Evolutionary conservation across 371 early-diverging fungal species (phyloP), one percentile per base, ranked within the genome.

Genomic region (Nematocida homosporus): DNA sequence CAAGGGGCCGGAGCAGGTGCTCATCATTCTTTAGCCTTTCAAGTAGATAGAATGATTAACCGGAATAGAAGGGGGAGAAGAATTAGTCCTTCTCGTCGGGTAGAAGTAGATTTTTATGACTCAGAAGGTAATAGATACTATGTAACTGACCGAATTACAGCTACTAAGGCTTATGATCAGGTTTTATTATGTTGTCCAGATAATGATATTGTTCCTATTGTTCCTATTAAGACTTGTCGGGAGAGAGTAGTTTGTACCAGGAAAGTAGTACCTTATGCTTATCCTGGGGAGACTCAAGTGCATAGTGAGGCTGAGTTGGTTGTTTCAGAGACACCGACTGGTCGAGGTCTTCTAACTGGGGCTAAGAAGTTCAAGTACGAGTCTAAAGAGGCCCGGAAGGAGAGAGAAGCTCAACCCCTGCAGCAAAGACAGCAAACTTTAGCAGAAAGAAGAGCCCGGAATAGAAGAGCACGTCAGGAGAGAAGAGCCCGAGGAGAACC

Each of bases 401-500:
- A 32, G 6, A 13, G 54, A 13, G 32, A 29, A 54, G 10, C 8
- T 30, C 16, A 34, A 16, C 16, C 54, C 23, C 29, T 54, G 13
- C 27, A 79, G 79, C 37, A 85, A 80, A 27, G 86, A 82, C 66
- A 38, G 13, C 8, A 75, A 20, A 20, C 13, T 13, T 60, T 48
- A 50, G 48, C n/a, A 40, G 66, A 44, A 20, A 23, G 60, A 65
- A 55, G 47, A 52, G 18, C 82, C 86, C 32, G 88, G 91, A 75
- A 83, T 78, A 80, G 27, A 89, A 90, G 27, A 91, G 87, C 32
- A 87, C 90, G 27, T 95, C 94, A 4, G 86, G 89, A 2, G 90
- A 91, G 81, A 91, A 92, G 81, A 89, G 90, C 0, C 89, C 93
- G 63, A 89, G 90, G 5, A 83, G 91, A 16, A 87, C 86, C 56